Evolutionary conservation across 129 eudicot species (phyloP).

Genomic region (Helichrysum umbraculigerum): DNA sequence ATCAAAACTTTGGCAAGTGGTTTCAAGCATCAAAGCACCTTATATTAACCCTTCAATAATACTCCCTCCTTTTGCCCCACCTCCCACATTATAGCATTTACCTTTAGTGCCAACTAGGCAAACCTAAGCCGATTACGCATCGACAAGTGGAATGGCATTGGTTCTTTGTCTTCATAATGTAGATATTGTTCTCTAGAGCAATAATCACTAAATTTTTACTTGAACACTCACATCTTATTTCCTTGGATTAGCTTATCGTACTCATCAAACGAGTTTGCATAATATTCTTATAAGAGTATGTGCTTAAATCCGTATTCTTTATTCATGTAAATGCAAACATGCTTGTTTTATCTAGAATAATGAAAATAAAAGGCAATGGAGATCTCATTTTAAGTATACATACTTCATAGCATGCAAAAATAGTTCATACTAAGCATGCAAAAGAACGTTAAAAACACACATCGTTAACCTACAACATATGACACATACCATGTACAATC

Average conservation of each 20-base stretch:
- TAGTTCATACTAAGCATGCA: too few relatives aligned
- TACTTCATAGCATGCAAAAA: too few relatives aligned
- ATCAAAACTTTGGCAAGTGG: constrained; percentile 42
- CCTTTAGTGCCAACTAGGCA: constrained; percentile 18
- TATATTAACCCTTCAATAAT: constrained; percentile 33
- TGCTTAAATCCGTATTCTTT: background rate
- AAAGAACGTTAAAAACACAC: too few relatives aligned
- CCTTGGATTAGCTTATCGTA: background rate
- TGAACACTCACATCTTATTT: background rate
- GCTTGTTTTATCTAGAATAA: too few relatives aligned
- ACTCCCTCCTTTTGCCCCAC: constrained; percentile 21
- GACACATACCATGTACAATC: too few relatives aligned
- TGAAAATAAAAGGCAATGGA: too few relatives aligned
- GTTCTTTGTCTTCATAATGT: constrained; percentile 23
- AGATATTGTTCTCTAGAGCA: constrained; percentile 20
- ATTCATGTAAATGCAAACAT: too few relatives aligned
- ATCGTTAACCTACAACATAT: too few relatives aligned
- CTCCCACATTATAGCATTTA: constrained; percentile 1
- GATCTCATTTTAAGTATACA: too few relatives aligned
- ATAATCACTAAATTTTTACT: constrained; percentile 6
- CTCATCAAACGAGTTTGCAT: background rate
- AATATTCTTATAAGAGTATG: background rate
- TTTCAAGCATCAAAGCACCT: constrained; percentile 36
- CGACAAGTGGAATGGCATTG: constrained; percentile 33
- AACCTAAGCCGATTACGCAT: constrained; percentile 8